Percentiles rank a stretch among this genome's conserved stretches.
phyloP scores from a whole-genome alignment of 2,329 filamentous ascomycete species.

The Fusarium luffae region DNA sequence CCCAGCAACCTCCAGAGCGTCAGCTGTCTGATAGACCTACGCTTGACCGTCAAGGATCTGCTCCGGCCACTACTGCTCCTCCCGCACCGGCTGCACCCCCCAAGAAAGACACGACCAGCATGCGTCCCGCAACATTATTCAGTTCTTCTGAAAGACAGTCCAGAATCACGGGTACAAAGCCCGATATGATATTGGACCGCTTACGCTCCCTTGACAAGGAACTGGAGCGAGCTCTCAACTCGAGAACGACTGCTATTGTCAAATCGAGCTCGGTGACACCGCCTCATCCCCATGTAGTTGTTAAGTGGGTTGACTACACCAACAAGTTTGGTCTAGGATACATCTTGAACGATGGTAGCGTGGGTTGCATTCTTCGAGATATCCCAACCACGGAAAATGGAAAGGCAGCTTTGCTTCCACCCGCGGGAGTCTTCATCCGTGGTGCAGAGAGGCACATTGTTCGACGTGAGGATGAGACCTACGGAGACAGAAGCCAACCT shows the following conservation, averaged over 20 bases:
- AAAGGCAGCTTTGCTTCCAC: conserved; percentile 67
- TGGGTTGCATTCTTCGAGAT: conserved; percentile 74
- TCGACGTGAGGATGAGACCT: conserved; percentile 66
- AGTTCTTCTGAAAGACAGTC: conserved; percentile 64
- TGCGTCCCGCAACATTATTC: conserved; percentile 64
- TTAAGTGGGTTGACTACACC: conserved; percentile 90
- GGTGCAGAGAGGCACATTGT: conserved; percentile 78
- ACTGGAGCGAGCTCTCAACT: conserved; percentile 71
- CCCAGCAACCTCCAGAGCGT: conserved; percentile 43
- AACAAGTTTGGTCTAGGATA: conserved; percentile 89
- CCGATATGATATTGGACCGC: conserved; percentile 67
- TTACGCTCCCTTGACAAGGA: conserved; percentile 68
- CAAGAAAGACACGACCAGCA: conserved; percentile 46
- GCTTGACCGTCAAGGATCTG: conserved; percentile 46
- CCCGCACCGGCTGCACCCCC: conserved; percentile 38
- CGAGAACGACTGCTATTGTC: conserved; percentile 70
- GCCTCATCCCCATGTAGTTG: conserved; percentile 71
- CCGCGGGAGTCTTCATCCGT: conserved; percentile 77
- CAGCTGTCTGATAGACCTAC: conserved; percentile 37
- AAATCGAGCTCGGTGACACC: conserved; percentile 64
- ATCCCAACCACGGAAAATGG: conserved; percentile 64
- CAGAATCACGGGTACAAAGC: conserved; percentile 63
- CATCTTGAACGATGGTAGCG: conserved; percentile 82
- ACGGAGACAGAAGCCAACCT: conserved; percentile 68
- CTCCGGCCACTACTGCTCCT: conserved; percentile 34